These are phyloP conservation scores for Priceomyces castillae DNA, from an alignment of 805 yeast species.

Conservation along the genomic window DNA sequence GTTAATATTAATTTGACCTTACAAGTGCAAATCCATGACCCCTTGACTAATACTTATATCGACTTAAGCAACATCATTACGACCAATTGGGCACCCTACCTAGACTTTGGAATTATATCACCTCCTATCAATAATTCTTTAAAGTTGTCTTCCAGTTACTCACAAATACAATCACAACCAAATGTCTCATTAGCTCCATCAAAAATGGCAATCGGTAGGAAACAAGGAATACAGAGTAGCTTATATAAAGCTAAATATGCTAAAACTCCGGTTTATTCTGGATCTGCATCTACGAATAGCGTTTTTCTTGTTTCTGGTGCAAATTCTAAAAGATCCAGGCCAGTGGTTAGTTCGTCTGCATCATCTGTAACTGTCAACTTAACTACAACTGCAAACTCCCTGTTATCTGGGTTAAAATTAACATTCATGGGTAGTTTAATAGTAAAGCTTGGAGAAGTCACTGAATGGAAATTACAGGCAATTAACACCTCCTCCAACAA, in stretches of 20 bases:
- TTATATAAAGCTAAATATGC: constrained; percentile 17
- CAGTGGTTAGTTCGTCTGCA: constrained; percentile 12
- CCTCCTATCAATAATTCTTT: constrained; percentile 39
- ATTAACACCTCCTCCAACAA: constrained; percentile 55
- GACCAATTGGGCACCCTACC: constrained; percentile 39
- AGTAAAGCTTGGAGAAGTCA: constrained; percentile 57
- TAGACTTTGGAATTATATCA: constrained; percentile 36
- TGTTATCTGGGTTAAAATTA: constrained; percentile 37
- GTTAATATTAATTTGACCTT: constrained; percentile 25
- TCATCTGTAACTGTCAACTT: constrained; percentile 38
- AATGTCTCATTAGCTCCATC: constrained; percentile 5
- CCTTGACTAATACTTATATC: constrained; percentile 6
- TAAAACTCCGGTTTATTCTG: constrained; percentile 4
- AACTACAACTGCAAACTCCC: constrained; percentile 24
- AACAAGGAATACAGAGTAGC: constrained; percentile 22
- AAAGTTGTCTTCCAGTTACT: constrained; percentile 22
- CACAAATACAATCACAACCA: constrained; percentile 23
- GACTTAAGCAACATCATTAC: constrained; percentile 26
- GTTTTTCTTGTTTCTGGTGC: not conserved
- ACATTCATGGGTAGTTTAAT: constrained; percentile 62
- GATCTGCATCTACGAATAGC: not conserved
- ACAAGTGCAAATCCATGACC: constrained; percentile 19
- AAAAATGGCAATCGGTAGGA: constrained; percentile 13
- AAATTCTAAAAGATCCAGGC: constrained; percentile 1
- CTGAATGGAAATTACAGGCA: constrained; percentile 64